phyloP scores from a whole-genome alignment of 2,329 filamentous ascomycete species.

The Albifimbria verrucaria region DNA sequence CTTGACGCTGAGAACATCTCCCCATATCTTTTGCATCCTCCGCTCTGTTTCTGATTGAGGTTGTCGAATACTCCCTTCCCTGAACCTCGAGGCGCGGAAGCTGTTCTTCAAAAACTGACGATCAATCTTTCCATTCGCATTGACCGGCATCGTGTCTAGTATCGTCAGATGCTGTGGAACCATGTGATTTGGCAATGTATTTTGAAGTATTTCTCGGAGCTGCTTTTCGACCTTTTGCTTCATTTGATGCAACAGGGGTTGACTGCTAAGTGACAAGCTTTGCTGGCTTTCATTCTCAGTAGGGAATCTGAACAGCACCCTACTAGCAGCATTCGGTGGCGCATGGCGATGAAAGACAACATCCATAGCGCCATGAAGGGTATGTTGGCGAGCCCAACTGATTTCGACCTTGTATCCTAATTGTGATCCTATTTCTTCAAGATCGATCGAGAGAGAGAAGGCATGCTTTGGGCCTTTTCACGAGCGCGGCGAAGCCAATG shows the following conservation, averaged over 20 bases:
- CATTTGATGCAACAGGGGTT: conserved; percentile 10
- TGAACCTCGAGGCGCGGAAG: background rate
- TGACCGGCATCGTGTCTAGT: background rate
- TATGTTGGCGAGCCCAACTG: conserved; percentile 35
- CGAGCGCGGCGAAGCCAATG: conserved; percentile 4
- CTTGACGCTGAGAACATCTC: background rate
- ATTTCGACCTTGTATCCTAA: conserved; percentile 42
- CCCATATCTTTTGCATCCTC: background rate
- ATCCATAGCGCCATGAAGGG: conserved; percentile 13
- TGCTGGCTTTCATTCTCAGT: conserved; percentile 1
- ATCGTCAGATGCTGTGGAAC: background rate
- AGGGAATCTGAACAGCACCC: conserved; percentile 11
- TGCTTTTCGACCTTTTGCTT: conserved; percentile 4
- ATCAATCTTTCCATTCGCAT: background rate
- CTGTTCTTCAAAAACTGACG: background rate
- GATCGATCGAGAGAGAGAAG: conserved; percentile 11
- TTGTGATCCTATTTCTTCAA: conserved; percentile 17
- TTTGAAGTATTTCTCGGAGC: background rate
- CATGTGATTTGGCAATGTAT: conserved; percentile 1
- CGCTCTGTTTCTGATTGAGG: background rate
- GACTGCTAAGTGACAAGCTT: conserved; percentile 8
- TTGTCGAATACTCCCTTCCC: too few relatives aligned
- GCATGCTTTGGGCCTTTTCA: background rate
- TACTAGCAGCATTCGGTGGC: conserved; percentile 6
- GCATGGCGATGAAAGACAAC: conserved; percentile 13